phyloP scores from a whole-genome alignment of 2,329 filamentous ascomycete species.

The Achaetomium macrosporum region DNA sequence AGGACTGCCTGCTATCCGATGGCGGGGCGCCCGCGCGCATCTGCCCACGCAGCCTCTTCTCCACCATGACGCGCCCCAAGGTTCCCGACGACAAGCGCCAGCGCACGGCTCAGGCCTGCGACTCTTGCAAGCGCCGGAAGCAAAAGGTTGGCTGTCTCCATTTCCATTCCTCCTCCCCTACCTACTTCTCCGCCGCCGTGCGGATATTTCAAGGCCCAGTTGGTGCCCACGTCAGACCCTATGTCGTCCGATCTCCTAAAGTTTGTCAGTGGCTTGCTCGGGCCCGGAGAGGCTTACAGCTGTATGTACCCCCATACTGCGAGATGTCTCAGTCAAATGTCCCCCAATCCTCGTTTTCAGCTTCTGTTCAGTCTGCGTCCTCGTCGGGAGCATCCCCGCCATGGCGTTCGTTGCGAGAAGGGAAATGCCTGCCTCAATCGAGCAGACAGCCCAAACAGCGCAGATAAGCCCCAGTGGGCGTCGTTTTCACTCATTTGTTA shows the following conservation, averaged over 20 bases:
- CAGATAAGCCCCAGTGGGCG: constrained; percentile 4
- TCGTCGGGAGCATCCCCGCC: constrained; percentile 1
- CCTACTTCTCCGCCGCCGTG: background rate
- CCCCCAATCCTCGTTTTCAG: background rate
- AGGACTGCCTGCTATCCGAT: constrained; percentile 24
- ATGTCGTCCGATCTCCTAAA: background rate
- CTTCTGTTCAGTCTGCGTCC: background rate
- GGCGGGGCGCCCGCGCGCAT: constrained; percentile 23
- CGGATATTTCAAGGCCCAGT: background rate
- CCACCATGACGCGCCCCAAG: constrained; percentile 46
- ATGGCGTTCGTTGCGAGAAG: constrained; percentile 5
- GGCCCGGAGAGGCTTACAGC: background rate
- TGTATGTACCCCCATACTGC: constrained; percentile 3
- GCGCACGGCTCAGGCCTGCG: constrained; percentile 58
- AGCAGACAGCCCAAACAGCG: background rate
- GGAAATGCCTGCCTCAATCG: constrained; percentile 11
- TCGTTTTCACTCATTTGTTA: constrained; percentile 16
- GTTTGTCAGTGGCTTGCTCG: constrained; percentile 2
- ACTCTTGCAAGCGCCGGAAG: constrained; percentile 60
- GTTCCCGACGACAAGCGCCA: constrained; percentile 55
- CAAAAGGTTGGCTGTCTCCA: constrained; percentile 51
- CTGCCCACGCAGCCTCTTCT: constrained; percentile 19
- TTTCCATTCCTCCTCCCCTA: background rate
- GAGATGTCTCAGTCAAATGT: constrained; percentile 13
- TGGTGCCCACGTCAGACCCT: background rate